Evolutionary conservation across 345 rosid genomes (phyloP).

Genomic region (Cardamine occulta): DNA sequence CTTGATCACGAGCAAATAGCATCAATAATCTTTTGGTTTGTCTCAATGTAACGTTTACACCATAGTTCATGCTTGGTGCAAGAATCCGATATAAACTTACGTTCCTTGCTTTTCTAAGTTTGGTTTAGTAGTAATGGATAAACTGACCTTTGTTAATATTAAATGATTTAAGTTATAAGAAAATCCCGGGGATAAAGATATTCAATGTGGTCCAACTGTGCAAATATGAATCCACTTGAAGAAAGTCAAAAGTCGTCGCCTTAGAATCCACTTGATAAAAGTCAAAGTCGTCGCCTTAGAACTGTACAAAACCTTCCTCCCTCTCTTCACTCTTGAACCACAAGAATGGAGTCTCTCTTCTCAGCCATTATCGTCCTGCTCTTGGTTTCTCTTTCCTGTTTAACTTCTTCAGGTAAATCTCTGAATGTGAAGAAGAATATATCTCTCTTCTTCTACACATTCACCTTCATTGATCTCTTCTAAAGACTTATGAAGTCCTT

Average conservation of each 20-base stretch:
- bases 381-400: constrained; percentile 56
- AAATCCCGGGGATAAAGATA: constrained; percentile 5
- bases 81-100: background rate
- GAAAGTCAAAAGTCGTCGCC: constrained; percentile 30
- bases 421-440: constrained; percentile 4
- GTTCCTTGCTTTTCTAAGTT: constrained; percentile 14
- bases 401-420: constrained; percentile 63
- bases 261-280: background rate
- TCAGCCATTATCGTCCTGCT: constrained; percentile 46
- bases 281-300: constrained; percentile 22
- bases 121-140: background rate
- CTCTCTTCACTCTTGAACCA: background rate
- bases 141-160: background rate
- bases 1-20: constrained; percentile 22
- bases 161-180: background rate
- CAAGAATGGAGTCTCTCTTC: constrained; percentile 53
- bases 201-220: constrained; percentile 15
- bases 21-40: constrained; percentile 34
- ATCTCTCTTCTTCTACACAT: background rate
- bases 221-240: background rate
- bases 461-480: constrained; percentile 8
- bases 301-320: background rate
- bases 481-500: constrained; percentile 1
- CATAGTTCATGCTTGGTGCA: constrained; percentile 20
- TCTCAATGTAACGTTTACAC: constrained; percentile 14